Conservation (phyloP, 1,284 basidiomycete species). For the Trametes hirsuta region DNA sequence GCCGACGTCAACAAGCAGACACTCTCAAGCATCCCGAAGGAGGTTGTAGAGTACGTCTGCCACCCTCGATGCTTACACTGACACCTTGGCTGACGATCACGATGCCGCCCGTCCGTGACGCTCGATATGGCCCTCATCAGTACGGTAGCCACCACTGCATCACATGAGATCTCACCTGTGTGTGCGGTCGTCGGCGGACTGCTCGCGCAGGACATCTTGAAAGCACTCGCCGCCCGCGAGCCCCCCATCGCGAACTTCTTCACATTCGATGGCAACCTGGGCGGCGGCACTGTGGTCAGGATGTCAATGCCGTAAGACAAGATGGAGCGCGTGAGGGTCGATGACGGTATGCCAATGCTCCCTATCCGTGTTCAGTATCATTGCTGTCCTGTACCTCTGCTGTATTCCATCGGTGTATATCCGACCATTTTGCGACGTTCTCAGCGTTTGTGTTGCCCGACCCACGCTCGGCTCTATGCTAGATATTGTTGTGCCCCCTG, state of each 20-base stretch:
- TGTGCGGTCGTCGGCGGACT: constrained; percentile 94
- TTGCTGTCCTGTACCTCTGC: constrained; percentile 9
- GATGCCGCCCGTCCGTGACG: not conserved
- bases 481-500: not conserved
- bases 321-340: not conserved
- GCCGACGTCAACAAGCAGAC: constrained; percentile 76
- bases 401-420: constrained; percentile 26
- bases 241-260: constrained; percentile 93
- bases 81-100: not conserved
- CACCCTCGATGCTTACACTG: not conserved
- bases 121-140: constrained; percentile 38
- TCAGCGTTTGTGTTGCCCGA: constrained; percentile 14
- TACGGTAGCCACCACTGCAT: constrained; percentile 67
- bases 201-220: constrained; percentile 93
- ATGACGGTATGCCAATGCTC: constrained; percentile 5
- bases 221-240: constrained; percentile 88
- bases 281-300: constrained; percentile 68
- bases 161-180: constrained; percentile 87
- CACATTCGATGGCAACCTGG: constrained; percentile 84
- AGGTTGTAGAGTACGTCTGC: constrained; percentile 60
- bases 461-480: not conserved
- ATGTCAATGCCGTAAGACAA: constrained; percentile 46
- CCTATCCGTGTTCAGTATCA: not conserved
- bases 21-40: constrained; percentile 54
- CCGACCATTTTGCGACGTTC: constrained; percentile 24